Evolutionary conservation across 1,284 basidiomycete genomes (phyloP), one percentile per base, ranked within the genome.

Genomic region (Ustilago lituana): DNA sequence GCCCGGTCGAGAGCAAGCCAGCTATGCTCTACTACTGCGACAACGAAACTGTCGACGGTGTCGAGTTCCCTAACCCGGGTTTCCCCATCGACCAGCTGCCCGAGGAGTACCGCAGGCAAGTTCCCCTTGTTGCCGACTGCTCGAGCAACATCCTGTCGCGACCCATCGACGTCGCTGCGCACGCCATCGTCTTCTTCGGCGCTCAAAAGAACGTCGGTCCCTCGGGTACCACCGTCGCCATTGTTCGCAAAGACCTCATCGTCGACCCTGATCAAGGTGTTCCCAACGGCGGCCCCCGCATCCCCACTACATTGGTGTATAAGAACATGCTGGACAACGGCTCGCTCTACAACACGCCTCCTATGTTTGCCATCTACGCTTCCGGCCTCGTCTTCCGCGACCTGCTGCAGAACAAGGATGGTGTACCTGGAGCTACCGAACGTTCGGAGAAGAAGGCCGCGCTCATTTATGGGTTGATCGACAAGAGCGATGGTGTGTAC

Each of bases 121-220:
- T 91, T 11, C 93, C 94, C 7, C 87, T 99, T 68, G 93, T 98
- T 5, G 94, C 88, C 45, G 96, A 99, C 85, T 92, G 96, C 84
- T 96, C 93, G 12, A 95, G 93, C 44, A 95, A 94, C 58, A 98
- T 98, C 86, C 91, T 98, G 87, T 94, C 92, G 38, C 88, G 94
- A n/a, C 91, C 91, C 32, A 96, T 99, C 79, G 87, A 88, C 70
- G 86, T 97, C 44, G 89, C 89, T 22, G 59, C 67, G 2, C 76
- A 81, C 53, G 93, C 92, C 4, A 86, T 98, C 79, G 91, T 99
- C 78, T 98, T 91, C 82, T 97, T 95, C 11, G 96, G 96, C 36
- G 96, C 92, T n/a, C 96, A 99, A 84, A 99, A 99, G 86, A 99
- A 99, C 83, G 86, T 98, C 47, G 96, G 95, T 5, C 96, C 96